phyloP scores from a whole-genome alignment of 2,329 filamentous ascomycete species.

The Beauveria sp. region DNA sequence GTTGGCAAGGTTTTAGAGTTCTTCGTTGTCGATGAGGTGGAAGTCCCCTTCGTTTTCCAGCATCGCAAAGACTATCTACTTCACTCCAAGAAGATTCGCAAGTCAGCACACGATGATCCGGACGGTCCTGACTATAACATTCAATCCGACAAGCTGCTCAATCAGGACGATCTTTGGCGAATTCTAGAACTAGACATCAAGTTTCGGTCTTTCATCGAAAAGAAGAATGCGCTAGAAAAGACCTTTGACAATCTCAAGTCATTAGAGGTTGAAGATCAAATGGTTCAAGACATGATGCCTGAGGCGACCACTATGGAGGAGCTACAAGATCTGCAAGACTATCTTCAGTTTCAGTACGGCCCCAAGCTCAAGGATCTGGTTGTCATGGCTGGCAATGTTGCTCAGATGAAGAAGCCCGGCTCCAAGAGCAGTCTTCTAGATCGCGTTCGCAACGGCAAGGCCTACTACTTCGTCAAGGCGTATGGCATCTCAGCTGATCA shows the following conservation, averaged over 20 bases:
- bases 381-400: constrained; percentile 52
- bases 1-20: constrained; percentile 91
- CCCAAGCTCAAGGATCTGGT: constrained; percentile 75
- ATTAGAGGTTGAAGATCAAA: constrained; percentile 58
- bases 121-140: constrained; percentile 68
- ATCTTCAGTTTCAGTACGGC: constrained; percentile 89
- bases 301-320: constrained; percentile 85
- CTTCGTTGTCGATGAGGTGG: constrained; percentile 87
- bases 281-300: constrained; percentile 75
- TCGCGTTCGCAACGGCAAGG: constrained; percentile 70
- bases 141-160: constrained; percentile 78
- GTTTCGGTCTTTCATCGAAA: constrained; percentile 86
- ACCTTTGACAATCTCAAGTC: constrained; percentile 66
- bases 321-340: constrained; percentile 92
- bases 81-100: constrained; percentile 65
- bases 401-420: constrained; percentile 72
- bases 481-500: constrained; percentile 87
- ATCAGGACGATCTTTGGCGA: constrained; percentile 89
- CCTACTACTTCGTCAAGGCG: constrained; percentile 75
- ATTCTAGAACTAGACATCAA: constrained; percentile 93
- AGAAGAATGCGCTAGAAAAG: constrained; percentile 76
- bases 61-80: constrained; percentile 97
- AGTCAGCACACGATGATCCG: constrained; percentile 55
- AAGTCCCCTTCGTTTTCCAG: constrained; percentile 96
- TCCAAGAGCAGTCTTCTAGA: constrained; percentile 75